A percentile compares a stretch with the other conserved stretches of the same genome.
Evolutionary conservation across 2,329 filamentous ascomycete genomes (phyloP).

Genomic region (Cercospora brassicicola): DNA sequence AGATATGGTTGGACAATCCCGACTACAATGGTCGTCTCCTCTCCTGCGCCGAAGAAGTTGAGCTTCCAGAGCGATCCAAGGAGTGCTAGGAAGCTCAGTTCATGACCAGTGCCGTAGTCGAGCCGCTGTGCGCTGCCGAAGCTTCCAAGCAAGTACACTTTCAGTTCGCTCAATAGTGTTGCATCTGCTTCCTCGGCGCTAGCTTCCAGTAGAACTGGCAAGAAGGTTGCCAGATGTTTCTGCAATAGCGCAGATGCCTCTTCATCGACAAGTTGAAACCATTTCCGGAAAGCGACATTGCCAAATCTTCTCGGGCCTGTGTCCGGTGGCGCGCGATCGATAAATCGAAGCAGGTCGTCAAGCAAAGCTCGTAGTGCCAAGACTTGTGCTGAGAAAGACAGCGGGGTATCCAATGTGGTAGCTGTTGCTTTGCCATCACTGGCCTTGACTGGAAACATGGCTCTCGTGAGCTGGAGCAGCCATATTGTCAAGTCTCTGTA

Average conservation of each 20-base stretch:
- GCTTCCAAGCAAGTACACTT: slow-evolving; percentile 75
- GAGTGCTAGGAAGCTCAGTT: slow-evolving; percentile 92
- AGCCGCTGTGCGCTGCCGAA: slow-evolving; percentile 88
- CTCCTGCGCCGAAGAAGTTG: slow-evolving; percentile 67
- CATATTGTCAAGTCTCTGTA: slow-evolving; percentile 87
- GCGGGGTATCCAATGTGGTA: slow-evolving; percentile 52
- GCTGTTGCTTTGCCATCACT: slow-evolving; percentile 35
- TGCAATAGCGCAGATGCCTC: slow-evolving; percentile 54
- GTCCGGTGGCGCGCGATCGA: slow-evolving; percentile 79
- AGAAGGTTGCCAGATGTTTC: slow-evolving; percentile 17
- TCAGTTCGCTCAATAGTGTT: slow-evolving; percentile 59
- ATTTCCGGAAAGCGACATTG: slow-evolving; percentile 84
- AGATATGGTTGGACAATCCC: slow-evolving; percentile 84
- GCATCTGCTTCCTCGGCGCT: slow-evolving; percentile 28
- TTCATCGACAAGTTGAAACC: slow-evolving; percentile 70
- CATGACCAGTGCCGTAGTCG: slow-evolving; percentile 95
- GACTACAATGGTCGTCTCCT: slow-evolving; percentile 78
- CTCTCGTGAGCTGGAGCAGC: slow-evolving; percentile 82
- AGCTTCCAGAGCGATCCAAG: slow-evolving; percentile 89
- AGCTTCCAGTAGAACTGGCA: slow-evolving; percentile 43
- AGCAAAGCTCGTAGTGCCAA: slow-evolving; percentile 67
- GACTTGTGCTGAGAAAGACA: slow-evolving; percentile 52
- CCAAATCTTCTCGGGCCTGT: slow-evolving; percentile 85
- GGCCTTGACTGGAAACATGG: slow-evolving; percentile 71
- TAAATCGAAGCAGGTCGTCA: slow-evolving; percentile 61